A percentile compares a stretch with the other conserved stretches of the same genome.
Conservation (phyloP, 257 asterid species). For the Phtheirospermum japonicum region DNA sequence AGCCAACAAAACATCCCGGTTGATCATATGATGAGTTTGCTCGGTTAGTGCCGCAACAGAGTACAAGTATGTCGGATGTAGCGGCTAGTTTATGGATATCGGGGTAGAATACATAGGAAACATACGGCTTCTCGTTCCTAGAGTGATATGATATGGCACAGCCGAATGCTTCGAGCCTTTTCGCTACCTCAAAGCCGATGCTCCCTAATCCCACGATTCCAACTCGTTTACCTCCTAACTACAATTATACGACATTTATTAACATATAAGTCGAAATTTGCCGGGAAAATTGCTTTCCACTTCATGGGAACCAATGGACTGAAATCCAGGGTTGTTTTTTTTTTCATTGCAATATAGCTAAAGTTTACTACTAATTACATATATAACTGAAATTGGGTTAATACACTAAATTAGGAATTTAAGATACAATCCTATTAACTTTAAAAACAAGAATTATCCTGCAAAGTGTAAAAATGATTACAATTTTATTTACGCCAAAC, state of each 20-base stretch:
- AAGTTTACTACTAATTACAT: neutral
- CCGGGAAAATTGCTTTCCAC: too few species aligned
- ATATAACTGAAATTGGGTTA: too few species aligned
- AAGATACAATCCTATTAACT: too few species aligned
- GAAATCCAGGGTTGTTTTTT: too few species aligned
- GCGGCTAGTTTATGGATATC: conserved; percentile 45
- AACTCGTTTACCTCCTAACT: conserved; percentile 65
- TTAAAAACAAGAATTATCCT: too few species aligned
- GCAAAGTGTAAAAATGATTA: too few species aligned
- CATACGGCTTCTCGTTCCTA: conserved; percentile 42
- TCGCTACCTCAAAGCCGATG: conserved; percentile 70
- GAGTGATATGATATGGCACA: conserved; percentile 59
- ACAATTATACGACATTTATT: neutral
- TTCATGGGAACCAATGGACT: too few species aligned
- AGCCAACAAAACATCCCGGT: conserved; percentile 48
- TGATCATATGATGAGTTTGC: conserved; percentile 66
- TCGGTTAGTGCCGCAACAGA: conserved; percentile 62
- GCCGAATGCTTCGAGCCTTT: conserved; percentile 68
- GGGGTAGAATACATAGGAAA: conserved; percentile 38
- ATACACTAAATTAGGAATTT: too few species aligned
- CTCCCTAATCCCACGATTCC: conserved; percentile 89
- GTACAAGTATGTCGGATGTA: conserved; percentile 43
- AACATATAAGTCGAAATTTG: too few species aligned
- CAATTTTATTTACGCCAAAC: too few species aligned
- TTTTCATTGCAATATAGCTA: too few species aligned